Evolutionary conservation across 805 yeast genomes (phyloP), one percentile per base, ranked within the genome.

Genomic region (Metschnikowia peoriensis): DNA sequence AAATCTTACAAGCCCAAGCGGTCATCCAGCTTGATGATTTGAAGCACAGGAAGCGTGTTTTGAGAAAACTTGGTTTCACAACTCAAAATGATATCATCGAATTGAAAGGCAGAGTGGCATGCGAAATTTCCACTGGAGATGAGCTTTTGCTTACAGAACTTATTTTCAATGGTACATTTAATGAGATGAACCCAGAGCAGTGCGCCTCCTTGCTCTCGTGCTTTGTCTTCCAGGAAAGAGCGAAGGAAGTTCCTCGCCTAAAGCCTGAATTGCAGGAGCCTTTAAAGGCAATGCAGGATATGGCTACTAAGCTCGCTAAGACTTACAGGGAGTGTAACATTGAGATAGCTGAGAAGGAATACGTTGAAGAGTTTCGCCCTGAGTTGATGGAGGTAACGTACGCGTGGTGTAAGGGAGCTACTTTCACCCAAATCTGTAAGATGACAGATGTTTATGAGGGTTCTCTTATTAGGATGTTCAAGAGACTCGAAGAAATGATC

Each of bases 391-490:
- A 92, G 67, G 97, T 94, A 47, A 97, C 94, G 1, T 90, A 75
- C 69, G 88, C 93, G 45, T 94, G 99, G 99, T 90, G 97, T 69
- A 86, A 87, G 66, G 98, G 98, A 16, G 97, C 97, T 7, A 76
- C 94, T 0, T 94, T 94, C 70, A 93, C 97, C 0, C 97, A 93
- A 67, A 93, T 94, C 57, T 93, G 98, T 75, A 93, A 93, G 70
- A 91, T 94, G 97, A 94, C 99, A 0, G 99, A 94, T 66, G 98
- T 94, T 42, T 94, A 93, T 61, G 99, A 94, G 74, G 99, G 99
- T 41, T 87, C 96, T 22, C 79, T 94, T 65, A 93, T 94, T 59
- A 84, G 99, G 67, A 88, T 89, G 84, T 94, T 94, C 76, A 87
- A 94, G 69, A 81, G 99, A 66, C 76, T 94, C 50, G 99, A 94